Evolutionary conservation across 768 basidiomycete species (phyloP).

Genomic region (Mycena vulgaris): DNA sequence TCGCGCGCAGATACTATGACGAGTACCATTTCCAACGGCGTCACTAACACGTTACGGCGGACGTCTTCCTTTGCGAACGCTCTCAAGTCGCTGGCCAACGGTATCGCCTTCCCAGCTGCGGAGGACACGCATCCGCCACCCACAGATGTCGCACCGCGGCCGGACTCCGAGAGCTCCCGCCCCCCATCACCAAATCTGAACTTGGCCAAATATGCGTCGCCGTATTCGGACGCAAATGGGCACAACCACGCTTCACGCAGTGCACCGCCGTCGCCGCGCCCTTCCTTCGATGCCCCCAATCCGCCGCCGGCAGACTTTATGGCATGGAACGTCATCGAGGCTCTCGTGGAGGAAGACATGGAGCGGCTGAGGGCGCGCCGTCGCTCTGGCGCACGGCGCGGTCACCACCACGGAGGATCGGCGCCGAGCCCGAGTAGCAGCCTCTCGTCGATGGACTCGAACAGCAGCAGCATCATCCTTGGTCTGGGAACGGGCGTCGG

Average conservation of each 20-base stretch:
- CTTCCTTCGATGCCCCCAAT: slow-evolving; percentile 50
- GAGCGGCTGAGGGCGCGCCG: slow-evolving; percentile 86
- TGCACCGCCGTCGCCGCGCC: slow-evolving; percentile 50
- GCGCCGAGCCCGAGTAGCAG: slow-evolving; percentile 82
- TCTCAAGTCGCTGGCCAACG: slow-evolving; percentile 77
- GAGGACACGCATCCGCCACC: slow-evolving; percentile 65
- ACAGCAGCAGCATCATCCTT: slow-evolving; percentile 76
- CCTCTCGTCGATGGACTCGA: slow-evolving; percentile 85
- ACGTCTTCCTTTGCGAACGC: slow-evolving; percentile 88
- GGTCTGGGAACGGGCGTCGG: slow-evolving; percentile 86
- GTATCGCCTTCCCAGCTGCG: slow-evolving; percentile 74
- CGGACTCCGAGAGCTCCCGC: slow-evolving; percentile 63
- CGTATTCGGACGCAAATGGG: slow-evolving; percentile 64
- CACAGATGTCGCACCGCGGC: slow-evolving; percentile 39
- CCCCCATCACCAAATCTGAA: slow-evolving; percentile 88
- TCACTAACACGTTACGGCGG: slow-evolving; percentile 78
- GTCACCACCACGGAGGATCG: slow-evolving; percentile 58
- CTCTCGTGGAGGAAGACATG: slow-evolving; percentile 95
- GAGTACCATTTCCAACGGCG: slow-evolving; percentile 71
- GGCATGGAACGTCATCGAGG: slow-evolving; percentile 88
- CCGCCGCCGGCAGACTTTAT: slow-evolving; percentile 67
- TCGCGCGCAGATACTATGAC: slow-evolving; percentile 75
- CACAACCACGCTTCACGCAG: slow-evolving; percentile 7
- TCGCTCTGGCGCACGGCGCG: slow-evolving; percentile 58
- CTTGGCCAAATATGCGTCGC: slow-evolving; percentile 82